Conservation (phyloP, 305 asterid species). For the Withania somnifera region DNA sequence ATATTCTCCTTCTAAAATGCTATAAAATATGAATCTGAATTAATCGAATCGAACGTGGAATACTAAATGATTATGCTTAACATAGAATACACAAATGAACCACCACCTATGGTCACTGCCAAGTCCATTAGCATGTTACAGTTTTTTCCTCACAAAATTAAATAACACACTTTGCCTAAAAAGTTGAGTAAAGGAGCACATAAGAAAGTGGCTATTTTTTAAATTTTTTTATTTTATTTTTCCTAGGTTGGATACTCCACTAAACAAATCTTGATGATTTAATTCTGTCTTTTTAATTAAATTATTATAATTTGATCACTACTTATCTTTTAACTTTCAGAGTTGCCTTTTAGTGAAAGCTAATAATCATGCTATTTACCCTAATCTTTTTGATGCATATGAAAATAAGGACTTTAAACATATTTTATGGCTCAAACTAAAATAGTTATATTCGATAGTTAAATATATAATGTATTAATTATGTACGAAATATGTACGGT, state of each 20-base stretch:
- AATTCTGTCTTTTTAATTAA: background rate
- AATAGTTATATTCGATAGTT: background rate
- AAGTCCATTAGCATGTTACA: slow-evolving; percentile 1
- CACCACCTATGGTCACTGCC: background rate
- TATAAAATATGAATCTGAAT: background rate
- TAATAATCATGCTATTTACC: background rate
- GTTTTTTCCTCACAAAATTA: background rate
- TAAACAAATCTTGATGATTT: background rate
- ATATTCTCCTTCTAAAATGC: too few relatives aligned
- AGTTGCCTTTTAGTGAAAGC: background rate
- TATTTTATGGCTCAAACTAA: background rate
- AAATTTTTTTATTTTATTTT: background rate
- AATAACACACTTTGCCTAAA: background rate
- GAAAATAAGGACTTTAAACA: background rate
- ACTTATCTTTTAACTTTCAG: background rate
- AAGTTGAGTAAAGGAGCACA: background rate
- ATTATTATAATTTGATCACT: too few relatives aligned
- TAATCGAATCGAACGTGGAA: too few relatives aligned
- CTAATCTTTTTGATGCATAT: background rate
- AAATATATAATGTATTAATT: too few relatives aligned
- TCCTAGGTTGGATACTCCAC: background rate
- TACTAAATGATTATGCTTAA: background rate
- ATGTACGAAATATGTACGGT: too few relatives aligned
- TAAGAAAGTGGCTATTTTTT: background rate
- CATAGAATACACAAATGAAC: too few relatives aligned